These are phyloP conservation scores for Arthrinium puccinioides DNA, from an alignment of 2,329 filamentous ascomycete species.

Conservation along the genomic window DNA sequence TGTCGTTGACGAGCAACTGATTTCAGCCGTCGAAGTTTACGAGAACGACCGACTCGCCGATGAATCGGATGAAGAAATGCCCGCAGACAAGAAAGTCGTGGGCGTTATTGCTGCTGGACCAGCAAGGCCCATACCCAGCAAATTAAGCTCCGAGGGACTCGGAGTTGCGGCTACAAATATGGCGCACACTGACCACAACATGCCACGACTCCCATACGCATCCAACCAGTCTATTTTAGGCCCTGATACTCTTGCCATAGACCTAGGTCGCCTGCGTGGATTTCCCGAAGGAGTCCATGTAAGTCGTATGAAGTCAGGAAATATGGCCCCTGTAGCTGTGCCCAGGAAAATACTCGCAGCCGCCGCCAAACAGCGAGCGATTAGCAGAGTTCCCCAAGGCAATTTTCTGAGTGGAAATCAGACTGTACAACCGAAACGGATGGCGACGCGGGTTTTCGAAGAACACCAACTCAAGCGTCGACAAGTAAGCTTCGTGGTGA, in stretches of 20 bases:
- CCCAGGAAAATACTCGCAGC: constrained; percentile 29
- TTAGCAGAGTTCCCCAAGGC: constrained; percentile 22
- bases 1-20: constrained; percentile 58
- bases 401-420: constrained; percentile 5
- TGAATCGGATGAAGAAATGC: constrained; percentile 46
- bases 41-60: constrained; percentile 41
- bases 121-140: too few species aligned
- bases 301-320: constrained; percentile 33
- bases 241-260: background rate
- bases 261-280: background rate
- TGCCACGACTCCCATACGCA: too few species aligned
- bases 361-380: constrained; percentile 31
- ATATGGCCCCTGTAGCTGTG: constrained; percentile 29
- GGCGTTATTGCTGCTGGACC: too few species aligned
- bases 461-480: constrained; percentile 18
- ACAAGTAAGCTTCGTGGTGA: constrained; percentile 15
- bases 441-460: constrained; percentile 8
- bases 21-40: constrained; percentile 36
- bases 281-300: constrained; percentile 30
- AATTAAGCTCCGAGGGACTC: too few species aligned
- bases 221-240: too few species aligned
- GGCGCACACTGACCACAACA: too few species aligned
- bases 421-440: constrained; percentile 12
- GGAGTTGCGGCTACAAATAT: too few species aligned
- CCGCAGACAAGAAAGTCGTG: constrained; percentile 1